Percentiles rank a stretch among this genome's conserved stretches.
Conservation (phyloP, 495 filamentous ascomycete species). For the Cercophora samala region DNA sequence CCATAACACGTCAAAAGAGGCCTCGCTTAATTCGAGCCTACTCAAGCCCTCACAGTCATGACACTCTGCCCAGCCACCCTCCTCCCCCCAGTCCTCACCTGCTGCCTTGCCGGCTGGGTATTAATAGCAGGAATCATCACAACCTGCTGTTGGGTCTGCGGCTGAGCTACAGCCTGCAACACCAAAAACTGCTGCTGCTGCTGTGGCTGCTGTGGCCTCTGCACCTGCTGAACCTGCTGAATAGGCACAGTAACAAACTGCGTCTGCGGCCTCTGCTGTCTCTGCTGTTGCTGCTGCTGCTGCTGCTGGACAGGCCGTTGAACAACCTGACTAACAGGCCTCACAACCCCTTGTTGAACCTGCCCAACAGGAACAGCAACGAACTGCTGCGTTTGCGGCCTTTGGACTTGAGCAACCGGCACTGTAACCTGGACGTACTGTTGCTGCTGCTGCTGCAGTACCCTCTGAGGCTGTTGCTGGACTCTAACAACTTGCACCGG, state of each 20-base stretch:
- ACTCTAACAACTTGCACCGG: not conserved
- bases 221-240: not conserved
- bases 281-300: slow-evolving; percentile 9
- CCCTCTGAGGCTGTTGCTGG: not conserved
- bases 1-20: too few relatives aligned
- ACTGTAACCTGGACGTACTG: not conserved
- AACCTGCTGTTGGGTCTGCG: slow-evolving; percentile 4
- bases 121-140: slow-evolving; percentile 1
- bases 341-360: not conserved
- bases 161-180: not conserved
- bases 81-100: not conserved
- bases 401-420: not conserved
- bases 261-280: not conserved
- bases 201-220: not conserved
- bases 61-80: slow-evolving; percentile 6
- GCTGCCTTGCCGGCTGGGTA: not conserved
- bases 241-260: slow-evolving; percentile 1
- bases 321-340: not conserved
- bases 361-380: not conserved
- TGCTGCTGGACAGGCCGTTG: slow-evolving; percentile 1
- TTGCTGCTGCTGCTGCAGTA: not conserved
- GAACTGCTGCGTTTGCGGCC: slow-evolving; percentile 2
- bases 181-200: slow-evolving; percentile 7
- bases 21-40: not conserved
- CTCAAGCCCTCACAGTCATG: not conserved